Evolutionary conservation across 352 stramenopile species (phyloP), one percentile per base, ranked within the genome.

Genomic region (Phytophthora macrochlamydospora): DNA sequence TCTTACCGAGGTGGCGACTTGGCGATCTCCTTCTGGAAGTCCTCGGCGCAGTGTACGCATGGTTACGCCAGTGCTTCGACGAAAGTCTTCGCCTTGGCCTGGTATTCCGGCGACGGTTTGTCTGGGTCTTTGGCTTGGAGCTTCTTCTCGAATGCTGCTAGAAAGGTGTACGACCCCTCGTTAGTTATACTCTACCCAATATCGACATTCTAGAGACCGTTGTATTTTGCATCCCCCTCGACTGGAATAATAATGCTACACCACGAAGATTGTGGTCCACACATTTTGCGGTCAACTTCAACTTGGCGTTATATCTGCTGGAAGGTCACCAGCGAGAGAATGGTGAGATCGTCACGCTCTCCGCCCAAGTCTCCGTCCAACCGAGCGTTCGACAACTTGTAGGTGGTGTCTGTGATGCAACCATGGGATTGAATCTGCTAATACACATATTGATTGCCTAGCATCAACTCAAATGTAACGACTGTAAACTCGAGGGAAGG

Each of bases 101-200:
- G 83, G 66, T 99, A 93, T 55, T 98, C 85, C 7, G 67, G 52
- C 0, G 90, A 93, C 38, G 97, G 97, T 55, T 96, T 91, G 14
- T 99, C 94, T 1, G 97, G 97, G 83, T 98, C 99, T 83, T 99
- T n/a, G n/a, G n/a, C n/a, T n/a, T 24, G 18, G 18, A 99, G 40
- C 97, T 95, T 12, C 95, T 95, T 80, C 95, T 98, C 11, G 92
- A 97, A 65, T 98, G 93, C 43, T 98, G 75, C 89, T 97, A 60
- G 4, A 73, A 24, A 24, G 0, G 18, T 24, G 18, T 24, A 24
- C 18, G 18, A 24, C 18, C 18, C 18, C 18, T 24, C 18, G 18
- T 0, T 24, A 24, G 18, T 24, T 24, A 24, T 24, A 24, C 18
- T 24, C 0, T 24, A 24, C 18, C 18, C 0, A 24, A 24, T 24